These are phyloP conservation scores for Suhomyces maxii DNA, from an alignment of 1,139 yeast species.

Conservation along the genomic window DNA sequence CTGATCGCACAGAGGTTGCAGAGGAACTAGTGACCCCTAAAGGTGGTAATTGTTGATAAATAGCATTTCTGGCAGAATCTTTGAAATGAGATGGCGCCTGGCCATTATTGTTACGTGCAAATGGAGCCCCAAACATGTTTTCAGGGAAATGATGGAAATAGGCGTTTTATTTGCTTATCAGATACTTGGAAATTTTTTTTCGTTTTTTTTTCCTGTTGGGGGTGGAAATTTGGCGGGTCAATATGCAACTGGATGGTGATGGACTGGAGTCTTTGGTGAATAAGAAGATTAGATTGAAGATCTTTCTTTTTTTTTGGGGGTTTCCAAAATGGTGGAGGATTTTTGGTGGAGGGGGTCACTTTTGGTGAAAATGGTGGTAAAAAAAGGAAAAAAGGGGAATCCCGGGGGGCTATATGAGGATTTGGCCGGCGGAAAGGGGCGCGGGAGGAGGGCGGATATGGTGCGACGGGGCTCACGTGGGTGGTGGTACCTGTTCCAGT, in stretches of 20 bases:
- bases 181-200: neutral
- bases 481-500: neutral
- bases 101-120: slow-evolving; percentile 30
- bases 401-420: neutral
- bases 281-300: too few relatives aligned
- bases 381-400: neutral
- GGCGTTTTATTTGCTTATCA: neutral
- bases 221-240: neutral
- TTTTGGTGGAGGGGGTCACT: neutral
- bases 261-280: too few relatives aligned
- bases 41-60: slow-evolving; percentile 46
- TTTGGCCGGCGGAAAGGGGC: neutral
- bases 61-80: slow-evolving; percentile 48
- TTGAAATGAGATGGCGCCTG: slow-evolving; percentile 46
- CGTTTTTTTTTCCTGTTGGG: too few relatives aligned
- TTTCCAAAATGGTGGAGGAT: too few relatives aligned
- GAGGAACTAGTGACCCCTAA: slow-evolving; percentile 24
- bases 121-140: slow-evolving; percentile 43
- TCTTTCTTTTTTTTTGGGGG: too few relatives aligned
- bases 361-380: neutral
- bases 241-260: too few relatives aligned
- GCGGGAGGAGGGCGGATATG: neutral
- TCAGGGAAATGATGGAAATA: neutral
- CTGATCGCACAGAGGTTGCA: slow-evolving; percentile 21
- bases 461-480: neutral